Base-by-base conservation (phyloP, 345 rosid species). In the Leavenworthia alabamica region DNA sequence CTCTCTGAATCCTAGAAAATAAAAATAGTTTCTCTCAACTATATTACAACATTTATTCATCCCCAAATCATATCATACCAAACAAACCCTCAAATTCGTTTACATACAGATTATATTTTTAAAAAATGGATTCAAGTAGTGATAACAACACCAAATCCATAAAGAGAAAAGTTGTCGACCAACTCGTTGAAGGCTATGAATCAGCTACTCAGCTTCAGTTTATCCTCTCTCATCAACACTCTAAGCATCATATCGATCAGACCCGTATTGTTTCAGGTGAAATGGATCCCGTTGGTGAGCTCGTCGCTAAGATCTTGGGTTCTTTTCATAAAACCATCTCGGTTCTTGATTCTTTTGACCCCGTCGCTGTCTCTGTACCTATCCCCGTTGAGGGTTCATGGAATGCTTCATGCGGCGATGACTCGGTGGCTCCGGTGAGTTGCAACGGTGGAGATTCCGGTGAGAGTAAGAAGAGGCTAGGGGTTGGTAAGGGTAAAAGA, bases 271-370 rank as follows among this genome's bases (percentile, higher is more conserved):
- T 59, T 58, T 49, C 16, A 7, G 20, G 41, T 10, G 71, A 23
- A 13, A 26, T 24, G 5, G 46, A 39, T 51, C 62, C 73, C 6
- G 63, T 37, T 14, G 50, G 52, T 37, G 86, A 81, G 19, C 80
- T 87, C 33, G 7, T 64, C 2, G 44, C 8, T 37, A 75, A 76
- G 82, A 82, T 88, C 85, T 62, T 80, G 82, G 59, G 29, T 22
- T 84, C 91, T 62, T 82, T 88, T 47, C 22, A 66, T 28, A 33
- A 76, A 9, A 61, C 86, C 48, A 68, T 90, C 14, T 73, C 83
- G 20, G 70, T 71, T 2, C 64, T 83, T 14, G 54, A 43, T 10
- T 64, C 75, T 26, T 47, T 12, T 40, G 78, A 65, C 0, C 44
- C 70, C 1, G 56, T 35, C 14, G 2, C 55, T 1, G 62, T 54